These are phyloP conservation scores for Mucor lusitanicus DNA, from an alignment of 371 early-diverging fungal genomes.

Conservation along the genomic window DNA sequence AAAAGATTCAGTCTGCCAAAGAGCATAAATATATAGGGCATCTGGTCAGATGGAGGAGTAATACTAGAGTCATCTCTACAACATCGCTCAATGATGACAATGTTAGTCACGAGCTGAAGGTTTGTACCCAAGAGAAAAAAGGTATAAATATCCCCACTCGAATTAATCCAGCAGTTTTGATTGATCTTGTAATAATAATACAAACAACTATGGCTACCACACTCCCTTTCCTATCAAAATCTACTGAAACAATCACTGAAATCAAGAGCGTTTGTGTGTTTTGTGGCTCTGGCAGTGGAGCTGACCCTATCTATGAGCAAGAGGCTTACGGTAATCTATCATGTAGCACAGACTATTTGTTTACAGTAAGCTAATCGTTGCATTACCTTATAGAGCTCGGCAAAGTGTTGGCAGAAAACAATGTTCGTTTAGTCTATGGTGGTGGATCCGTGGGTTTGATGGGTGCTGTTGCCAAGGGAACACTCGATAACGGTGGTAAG, in stretches of 20 bases:
- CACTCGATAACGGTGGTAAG: constrained; percentile 56
- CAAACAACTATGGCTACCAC: not conserved
- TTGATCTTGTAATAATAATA: not conserved
- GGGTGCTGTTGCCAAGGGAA: constrained; percentile 76
- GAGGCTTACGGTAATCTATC: constrained; percentile 52
- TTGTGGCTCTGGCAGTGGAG: constrained; percentile 67
- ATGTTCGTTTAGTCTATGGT: constrained; percentile 81
- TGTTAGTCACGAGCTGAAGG: constrained; percentile 1
- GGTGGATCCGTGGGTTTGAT: constrained; percentile 81
- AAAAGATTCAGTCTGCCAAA: not conserved
- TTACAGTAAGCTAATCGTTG: too few species aligned
- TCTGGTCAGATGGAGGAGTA: not conserved
- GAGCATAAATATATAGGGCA: not conserved
- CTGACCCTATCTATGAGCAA: constrained; percentile 56
- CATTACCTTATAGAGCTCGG: constrained; percentile 55
- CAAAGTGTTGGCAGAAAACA: constrained; percentile 55
- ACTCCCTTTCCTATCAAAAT: not conserved
- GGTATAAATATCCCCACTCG: not conserved
- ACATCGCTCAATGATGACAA: not conserved
- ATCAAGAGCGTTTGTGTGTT: constrained; percentile 73
- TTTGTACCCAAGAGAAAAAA: not conserved
- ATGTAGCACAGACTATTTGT: not conserved
- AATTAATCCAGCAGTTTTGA: not conserved
- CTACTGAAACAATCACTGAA: not conserved
- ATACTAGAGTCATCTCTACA: not conserved